A percentile compares a stretch with the other conserved stretches of the same genome.
Evolutionary conservation across 1,284 basidiomycete genomes (phyloP).

Genomic region (Pholiota adiposa): DNA sequence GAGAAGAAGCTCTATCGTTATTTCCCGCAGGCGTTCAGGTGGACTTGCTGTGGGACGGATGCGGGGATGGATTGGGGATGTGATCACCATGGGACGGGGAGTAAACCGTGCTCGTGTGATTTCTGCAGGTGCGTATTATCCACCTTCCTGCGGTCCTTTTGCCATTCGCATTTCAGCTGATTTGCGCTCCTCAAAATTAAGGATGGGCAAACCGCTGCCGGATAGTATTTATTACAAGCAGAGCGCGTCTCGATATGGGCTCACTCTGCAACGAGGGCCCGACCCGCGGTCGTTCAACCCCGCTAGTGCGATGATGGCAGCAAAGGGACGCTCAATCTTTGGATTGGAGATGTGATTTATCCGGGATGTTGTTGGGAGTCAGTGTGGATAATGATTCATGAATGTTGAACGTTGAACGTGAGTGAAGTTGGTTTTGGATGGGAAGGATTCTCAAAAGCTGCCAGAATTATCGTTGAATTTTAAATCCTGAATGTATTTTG

Average conservation of each 20-base stretch:
- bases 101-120: conserved; percentile 39
- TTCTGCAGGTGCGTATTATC: conserved; percentile 35
- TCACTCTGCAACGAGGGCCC: conserved; percentile 35
- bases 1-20: conserved; percentile 32
- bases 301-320: conserved; percentile 22
- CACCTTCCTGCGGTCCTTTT: neutral
- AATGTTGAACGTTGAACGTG: no score
- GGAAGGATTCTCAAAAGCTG: no score
- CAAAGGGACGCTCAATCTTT: conserved; percentile 23
- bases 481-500: no score
- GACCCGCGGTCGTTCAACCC: conserved; percentile 35
- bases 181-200: conserved; percentile 4
- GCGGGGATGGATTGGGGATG: conserved; percentile 37
- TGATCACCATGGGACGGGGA: conserved; percentile 46
- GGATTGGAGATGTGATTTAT: conserved; percentile 30
- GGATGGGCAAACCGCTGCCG: conserved; percentile 38
- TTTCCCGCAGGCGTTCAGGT: conserved; percentile 36
- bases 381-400: no score
- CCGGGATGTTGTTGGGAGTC: no score
- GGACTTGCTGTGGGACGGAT: conserved; percentile 39
- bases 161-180: neutral
- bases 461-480: no score
- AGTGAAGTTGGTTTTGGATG: no score
- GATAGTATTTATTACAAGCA: conserved; percentile 34
- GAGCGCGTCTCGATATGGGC: conserved; percentile 29